Conservation (phyloP, 768 basidiomycete species). For the Tephrocybe sp. region DNA sequence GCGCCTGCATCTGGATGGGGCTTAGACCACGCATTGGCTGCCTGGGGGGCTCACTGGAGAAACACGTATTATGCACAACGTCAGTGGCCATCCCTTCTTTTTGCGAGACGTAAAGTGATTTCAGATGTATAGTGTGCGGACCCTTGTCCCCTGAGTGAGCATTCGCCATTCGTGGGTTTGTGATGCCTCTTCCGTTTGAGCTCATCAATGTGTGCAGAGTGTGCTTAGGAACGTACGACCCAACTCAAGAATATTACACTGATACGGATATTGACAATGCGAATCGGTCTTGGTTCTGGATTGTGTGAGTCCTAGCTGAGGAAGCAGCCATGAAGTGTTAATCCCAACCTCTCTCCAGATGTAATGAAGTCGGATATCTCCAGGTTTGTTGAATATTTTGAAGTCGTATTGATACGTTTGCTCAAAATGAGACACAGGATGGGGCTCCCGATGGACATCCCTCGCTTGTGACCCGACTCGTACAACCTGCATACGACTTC, state of each 20-base stretch:
- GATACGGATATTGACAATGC: constrained; percentile 53
- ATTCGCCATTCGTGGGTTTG: constrained; percentile 16
- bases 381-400: constrained; percentile 29
- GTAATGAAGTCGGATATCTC: constrained; percentile 68
- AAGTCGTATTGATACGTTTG: too few relatives aligned
- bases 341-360: constrained; percentile 33
- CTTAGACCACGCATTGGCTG: constrained; percentile 53
- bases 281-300: constrained; percentile 67
- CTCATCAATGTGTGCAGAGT: constrained; percentile 22
- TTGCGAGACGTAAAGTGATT: not conserved
- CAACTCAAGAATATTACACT: constrained; percentile 44
- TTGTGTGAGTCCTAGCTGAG: constrained; percentile 42
- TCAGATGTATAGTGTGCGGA: constrained; percentile 47
- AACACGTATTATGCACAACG: constrained; percentile 40
- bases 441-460: constrained; percentile 36
- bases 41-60: constrained; percentile 62
- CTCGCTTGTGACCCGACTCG: constrained; percentile 51
- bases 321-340: not conserved
- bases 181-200: not conserved
- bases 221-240: constrained; percentile 42
- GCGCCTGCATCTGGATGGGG: constrained; percentile 59
- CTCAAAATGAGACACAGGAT: constrained; percentile 26
- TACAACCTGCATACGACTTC: constrained; percentile 54
- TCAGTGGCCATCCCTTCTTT: constrained; percentile 27
- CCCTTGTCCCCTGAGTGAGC: constrained; percentile 40